phyloP scores from a whole-genome alignment of 768 basidiomycete genomes.

The Phaeotremella fagi region DNA sequence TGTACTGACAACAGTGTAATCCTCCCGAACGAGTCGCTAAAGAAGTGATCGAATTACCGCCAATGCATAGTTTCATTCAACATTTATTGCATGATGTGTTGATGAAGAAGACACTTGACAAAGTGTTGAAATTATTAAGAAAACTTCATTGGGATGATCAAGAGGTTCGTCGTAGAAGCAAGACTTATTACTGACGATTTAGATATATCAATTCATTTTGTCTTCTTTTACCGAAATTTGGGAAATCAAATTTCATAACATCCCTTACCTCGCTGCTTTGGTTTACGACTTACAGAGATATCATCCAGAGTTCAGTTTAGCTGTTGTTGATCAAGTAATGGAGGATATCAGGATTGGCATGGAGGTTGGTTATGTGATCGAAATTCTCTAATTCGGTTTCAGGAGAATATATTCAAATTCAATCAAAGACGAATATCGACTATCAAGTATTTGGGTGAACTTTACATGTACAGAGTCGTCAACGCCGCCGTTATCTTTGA shows the following conservation, averaged over 20 bases:
- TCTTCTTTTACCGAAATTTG: constrained; percentile 96
- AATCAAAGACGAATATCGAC: constrained; percentile 90
- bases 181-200: constrained; percentile 11
- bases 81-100: constrained; percentile 93
- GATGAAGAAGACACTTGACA: constrained; percentile 88
- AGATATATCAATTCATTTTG: constrained; percentile 63
- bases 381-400: not conserved
- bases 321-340: constrained; percentile 87
- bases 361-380: constrained; percentile 52
- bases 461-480: constrained; percentile 91
- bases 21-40: constrained; percentile 87
- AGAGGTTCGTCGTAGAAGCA: constrained; percentile 36
- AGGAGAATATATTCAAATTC: constrained; percentile 84
- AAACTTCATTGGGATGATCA: constrained; percentile 94
- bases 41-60: constrained; percentile 75
- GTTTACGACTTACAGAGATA: constrained; percentile 92
- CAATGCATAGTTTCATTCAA: constrained; percentile 88
- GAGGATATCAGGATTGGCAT: constrained; percentile 86
- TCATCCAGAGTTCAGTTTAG: constrained; percentile 79
- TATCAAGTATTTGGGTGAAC: constrained; percentile 90
- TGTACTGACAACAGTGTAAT: constrained; percentile 65
- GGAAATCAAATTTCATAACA: constrained; percentile 91
- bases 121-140: constrained; percentile 84
- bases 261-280: constrained; percentile 85
- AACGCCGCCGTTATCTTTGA: constrained; percentile 88